Conservation (phyloP, 345 rosid species). For the Corymbia maculata region DNA sequence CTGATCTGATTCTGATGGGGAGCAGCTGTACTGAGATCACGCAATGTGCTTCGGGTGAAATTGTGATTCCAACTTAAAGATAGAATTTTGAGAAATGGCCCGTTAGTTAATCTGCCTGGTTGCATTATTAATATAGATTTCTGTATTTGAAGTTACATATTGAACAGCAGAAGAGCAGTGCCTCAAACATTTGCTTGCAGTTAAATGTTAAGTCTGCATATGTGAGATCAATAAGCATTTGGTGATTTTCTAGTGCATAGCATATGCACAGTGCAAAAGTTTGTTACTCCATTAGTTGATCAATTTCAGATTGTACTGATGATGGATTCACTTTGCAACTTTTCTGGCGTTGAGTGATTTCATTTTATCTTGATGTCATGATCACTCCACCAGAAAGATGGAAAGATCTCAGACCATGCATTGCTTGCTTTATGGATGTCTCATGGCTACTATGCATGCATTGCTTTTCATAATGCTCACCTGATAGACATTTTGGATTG, state of each 20-base stretch:
- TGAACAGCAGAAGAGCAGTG: background rate
- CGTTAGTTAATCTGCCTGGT: background rate
- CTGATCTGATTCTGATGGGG: background rate
- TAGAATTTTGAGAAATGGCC: background rate
- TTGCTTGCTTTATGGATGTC: background rate
- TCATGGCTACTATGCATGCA: background rate
- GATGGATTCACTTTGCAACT: background rate
- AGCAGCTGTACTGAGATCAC: background rate
- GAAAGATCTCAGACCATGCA: background rate
- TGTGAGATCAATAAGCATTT: background rate
- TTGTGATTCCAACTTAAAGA: background rate
- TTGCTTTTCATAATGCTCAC: background rate
- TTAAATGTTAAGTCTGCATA: background rate
- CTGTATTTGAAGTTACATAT: background rate
- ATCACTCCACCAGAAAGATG: background rate
- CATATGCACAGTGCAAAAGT: background rate
- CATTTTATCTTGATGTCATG: background rate
- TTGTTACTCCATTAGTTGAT: background rate
- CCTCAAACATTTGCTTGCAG: background rate
- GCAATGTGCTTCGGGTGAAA: background rate
- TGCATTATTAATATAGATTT: background rate
- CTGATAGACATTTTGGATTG: background rate
- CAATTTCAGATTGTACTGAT: background rate
- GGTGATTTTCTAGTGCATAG: background rate
- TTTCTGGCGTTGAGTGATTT: background rate